Evolutionary conservation across 495 filamentous ascomycete genomes (phyloP).

Genomic region (Tuber magnatum): DNA sequence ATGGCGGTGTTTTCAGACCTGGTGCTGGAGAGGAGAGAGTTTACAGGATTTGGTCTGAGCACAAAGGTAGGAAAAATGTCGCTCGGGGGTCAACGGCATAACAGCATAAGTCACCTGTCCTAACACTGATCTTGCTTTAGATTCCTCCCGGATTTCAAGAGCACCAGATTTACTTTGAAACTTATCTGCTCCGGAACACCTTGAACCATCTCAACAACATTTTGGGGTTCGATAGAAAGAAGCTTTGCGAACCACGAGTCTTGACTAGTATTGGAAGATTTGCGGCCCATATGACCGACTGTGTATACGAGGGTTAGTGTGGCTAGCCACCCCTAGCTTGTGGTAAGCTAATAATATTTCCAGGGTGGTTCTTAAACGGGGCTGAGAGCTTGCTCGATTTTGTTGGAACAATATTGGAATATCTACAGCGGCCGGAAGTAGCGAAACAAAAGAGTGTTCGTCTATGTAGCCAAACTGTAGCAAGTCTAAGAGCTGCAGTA

Average conservation of each 20-base stretch:
- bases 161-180: constrained; percentile 89
- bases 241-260: constrained; percentile 72
- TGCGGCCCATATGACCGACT: constrained; percentile 70
- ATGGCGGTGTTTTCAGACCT: constrained; percentile 76
- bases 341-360: background rate
- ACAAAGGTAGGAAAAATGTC: constrained; percentile 48
- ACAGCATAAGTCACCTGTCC: background rate
- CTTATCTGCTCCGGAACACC: constrained; percentile 71
- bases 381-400: constrained; percentile 78
- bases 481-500: constrained; percentile 65
- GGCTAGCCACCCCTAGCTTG: background rate
- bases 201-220: constrained; percentile 62
- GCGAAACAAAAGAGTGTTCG: constrained; percentile 73
- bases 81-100: constrained; percentile 30
- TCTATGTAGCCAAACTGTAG: constrained; percentile 72
- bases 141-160: constrained; percentile 84
- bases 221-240: constrained; percentile 61
- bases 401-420: constrained; percentile 73
- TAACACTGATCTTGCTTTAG: constrained; percentile 7
- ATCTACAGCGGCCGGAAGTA: constrained; percentile 79
- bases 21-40: constrained; percentile 75
- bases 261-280: constrained; percentile 80
- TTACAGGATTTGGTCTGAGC: constrained; percentile 78
- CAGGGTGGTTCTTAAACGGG: constrained; percentile 63
- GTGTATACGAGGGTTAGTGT: constrained; percentile 82